Evolutionary conservation across 2,329 filamentous ascomycete species (phyloP).

Genomic region (Microsporum audouinii): DNA sequence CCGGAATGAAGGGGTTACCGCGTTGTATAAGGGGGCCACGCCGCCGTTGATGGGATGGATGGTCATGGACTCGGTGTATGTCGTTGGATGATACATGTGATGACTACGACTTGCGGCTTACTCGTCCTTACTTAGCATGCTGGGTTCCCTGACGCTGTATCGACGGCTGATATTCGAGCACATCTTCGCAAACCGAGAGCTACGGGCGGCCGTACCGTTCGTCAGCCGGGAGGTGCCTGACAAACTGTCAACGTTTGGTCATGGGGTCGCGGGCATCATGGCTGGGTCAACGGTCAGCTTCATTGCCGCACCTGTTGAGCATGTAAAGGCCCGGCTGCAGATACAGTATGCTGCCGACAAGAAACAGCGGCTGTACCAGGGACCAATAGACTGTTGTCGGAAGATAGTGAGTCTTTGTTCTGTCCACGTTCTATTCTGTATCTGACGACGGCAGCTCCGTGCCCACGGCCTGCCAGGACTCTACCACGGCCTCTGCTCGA

Average conservation of each 20-base stretch:
- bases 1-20: slow-evolving; percentile 69
- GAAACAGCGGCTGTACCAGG: slow-evolving; percentile 65
- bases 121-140: slow-evolving; percentile 47
- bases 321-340: slow-evolving; percentile 87
- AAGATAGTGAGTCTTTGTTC: slow-evolving; percentile 43
- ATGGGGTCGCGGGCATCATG: slow-evolving; percentile 76
- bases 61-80: slow-evolving; percentile 75
- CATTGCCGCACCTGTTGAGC: slow-evolving; percentile 86
- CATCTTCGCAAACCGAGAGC: slow-evolving; percentile 52
- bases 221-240: slow-evolving; percentile 25
- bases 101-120: background rate
- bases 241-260: slow-evolving; percentile 62
- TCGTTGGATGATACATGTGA: background rate
- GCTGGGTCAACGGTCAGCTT: slow-evolving; percentile 85
- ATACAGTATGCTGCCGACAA: slow-evolving; percentile 82
- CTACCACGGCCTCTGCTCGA: slow-evolving; percentile 76
- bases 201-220: slow-evolving; percentile 29
- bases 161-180: slow-evolving; percentile 70
- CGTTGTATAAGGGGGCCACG: slow-evolving; percentile 87
- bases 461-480: slow-evolving; percentile 66
- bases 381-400: slow-evolving; percentile 69
- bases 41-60: slow-evolving; percentile 95
- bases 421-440: background rate
- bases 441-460: slow-evolving; percentile 26
- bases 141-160: slow-evolving; percentile 84